Base-by-base conservation (phyloP, 306 rosid species). In the Rubus parviflorus region DNA sequence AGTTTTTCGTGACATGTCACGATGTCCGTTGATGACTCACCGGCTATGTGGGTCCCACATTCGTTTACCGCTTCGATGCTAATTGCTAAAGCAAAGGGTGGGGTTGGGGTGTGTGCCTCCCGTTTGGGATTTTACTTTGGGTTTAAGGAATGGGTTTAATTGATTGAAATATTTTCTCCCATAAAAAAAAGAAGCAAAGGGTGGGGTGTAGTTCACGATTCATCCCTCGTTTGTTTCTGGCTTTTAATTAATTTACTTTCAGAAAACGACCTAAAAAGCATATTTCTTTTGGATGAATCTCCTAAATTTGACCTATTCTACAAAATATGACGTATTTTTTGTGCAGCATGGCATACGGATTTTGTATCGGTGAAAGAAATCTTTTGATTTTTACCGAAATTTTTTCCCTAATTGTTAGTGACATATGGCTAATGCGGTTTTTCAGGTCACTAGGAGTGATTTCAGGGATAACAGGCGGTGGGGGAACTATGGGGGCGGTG, bases 401-500 rank as follows among this genome's bases (percentile, higher is more conserved):
- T 30, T 30, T 30, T 1, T 30, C 35, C 35, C 35, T 30, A 30
- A 30, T 30, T 1, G 35, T 30, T 30, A 30, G 14, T 61, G 30
- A 61, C 67, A 30, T 22, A 23, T 57, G 41, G 30, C 41, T 61
- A 6, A 30, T 61, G 67, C 20, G 61, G 10, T 61, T 73, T 2
- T 79, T 81, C 86, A 89, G 91, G 81, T 85, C 94, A 56, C 75
- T 89, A 0, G 91, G 91, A 20, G 91, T 89, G 68, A 82, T 90
- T 68, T 82, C 94, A 46, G 94, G 90, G 72, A 88, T 90, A 86
- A 90, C 91, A 14, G 94, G 94, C 3, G 54, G 89, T 38, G 91
- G 94, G 45, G 91, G 94, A 8, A 84, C 91, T 1, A 30, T 82
- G 7, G 94, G 89, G 61, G 92, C 90, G 6, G 92, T 82, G 76